phyloP scores from a whole-genome alignment of 495 filamentous ascomycete species.

The Daldinia caldariorum region DNA sequence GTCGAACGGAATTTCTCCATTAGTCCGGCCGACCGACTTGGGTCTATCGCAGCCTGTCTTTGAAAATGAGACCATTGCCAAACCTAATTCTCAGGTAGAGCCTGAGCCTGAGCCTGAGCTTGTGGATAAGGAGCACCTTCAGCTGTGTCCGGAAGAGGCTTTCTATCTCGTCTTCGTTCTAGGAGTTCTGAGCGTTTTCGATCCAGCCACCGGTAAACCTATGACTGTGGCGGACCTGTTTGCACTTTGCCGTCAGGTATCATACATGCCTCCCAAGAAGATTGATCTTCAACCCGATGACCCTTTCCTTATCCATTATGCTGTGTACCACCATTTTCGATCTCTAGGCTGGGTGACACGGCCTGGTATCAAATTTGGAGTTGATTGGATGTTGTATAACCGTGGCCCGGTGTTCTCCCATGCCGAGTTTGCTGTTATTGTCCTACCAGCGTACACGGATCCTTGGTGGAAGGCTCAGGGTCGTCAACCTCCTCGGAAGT shows the following conservation, averaged over 20 bases:
- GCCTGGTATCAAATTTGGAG: conserved; percentile 91
- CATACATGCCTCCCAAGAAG: conserved; percentile 70
- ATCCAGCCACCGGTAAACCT: conserved; percentile 60
- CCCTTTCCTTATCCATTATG: conserved; percentile 85
- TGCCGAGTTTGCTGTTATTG: conserved; percentile 87
- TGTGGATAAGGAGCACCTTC: conserved; percentile 86
- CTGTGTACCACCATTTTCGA: conserved; percentile 94
- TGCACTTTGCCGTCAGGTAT: conserved; percentile 70
- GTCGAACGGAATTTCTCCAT: conserved; percentile 25
- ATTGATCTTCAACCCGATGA: conserved; percentile 70
- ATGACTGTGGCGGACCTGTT: conserved; percentile 66
- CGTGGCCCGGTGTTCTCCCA: conserved; percentile 95
- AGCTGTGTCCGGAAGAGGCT: conserved; percentile 87
- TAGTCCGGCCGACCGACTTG: conserved; percentile 34
- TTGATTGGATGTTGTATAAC: conserved; percentile 92
- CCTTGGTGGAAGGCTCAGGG: conserved; percentile 72
- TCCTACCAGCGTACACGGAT: conserved; percentile 83
- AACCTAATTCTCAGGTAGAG: conserved; percentile 13
- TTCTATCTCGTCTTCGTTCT: conserved; percentile 90
- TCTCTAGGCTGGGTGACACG: conserved; percentile 97
- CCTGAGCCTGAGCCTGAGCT: conserved; percentile 50
- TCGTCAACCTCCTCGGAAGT: conserved; percentile 57
- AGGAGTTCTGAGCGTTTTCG: conserved; percentile 75
- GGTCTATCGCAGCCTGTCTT: conserved; percentile 16
- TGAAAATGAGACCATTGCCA: background rate